A percentile compares a stretch with the other conserved stretches of the same genome.
Conservation (phyloP, 805 yeast species). For the Metschnikowia lochheadii region DNA sequence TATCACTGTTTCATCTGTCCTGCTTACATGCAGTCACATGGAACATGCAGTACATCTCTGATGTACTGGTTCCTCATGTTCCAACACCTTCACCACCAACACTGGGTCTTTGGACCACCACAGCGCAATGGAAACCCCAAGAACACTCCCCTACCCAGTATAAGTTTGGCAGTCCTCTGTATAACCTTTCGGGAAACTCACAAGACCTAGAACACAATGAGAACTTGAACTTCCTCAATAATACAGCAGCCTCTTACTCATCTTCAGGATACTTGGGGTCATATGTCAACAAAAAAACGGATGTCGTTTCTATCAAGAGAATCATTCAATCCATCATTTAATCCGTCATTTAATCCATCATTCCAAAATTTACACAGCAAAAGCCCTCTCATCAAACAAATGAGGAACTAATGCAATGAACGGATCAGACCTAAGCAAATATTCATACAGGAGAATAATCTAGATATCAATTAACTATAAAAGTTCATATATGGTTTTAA, state of each 20-base stretch:
- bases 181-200: neutral
- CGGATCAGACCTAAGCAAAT: neutral
- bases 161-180: neutral
- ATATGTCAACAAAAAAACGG: neutral
- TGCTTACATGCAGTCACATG: no score
- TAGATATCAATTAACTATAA: no score
- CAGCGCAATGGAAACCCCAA: neutral
- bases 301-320: constrained; percentile 10
- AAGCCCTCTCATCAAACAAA: neutral
- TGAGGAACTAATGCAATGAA: neutral
- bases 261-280: constrained; percentile 8
- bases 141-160: neutral
- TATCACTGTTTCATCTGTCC: no score
- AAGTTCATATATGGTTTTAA: no score
- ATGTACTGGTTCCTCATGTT: no score
- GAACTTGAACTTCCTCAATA: constrained; percentile 22
- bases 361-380: constrained; percentile 7
- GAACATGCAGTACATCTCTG: no score
- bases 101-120: neutral
- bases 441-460: no score
- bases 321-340: no score
- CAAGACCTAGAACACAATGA: constrained; percentile 37
- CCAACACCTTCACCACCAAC: no score
- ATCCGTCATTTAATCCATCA: no score
- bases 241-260: constrained; percentile 14